Conservation (phyloP, 108 stramenopile genomes). For the Seminavis robusta region DNA sequence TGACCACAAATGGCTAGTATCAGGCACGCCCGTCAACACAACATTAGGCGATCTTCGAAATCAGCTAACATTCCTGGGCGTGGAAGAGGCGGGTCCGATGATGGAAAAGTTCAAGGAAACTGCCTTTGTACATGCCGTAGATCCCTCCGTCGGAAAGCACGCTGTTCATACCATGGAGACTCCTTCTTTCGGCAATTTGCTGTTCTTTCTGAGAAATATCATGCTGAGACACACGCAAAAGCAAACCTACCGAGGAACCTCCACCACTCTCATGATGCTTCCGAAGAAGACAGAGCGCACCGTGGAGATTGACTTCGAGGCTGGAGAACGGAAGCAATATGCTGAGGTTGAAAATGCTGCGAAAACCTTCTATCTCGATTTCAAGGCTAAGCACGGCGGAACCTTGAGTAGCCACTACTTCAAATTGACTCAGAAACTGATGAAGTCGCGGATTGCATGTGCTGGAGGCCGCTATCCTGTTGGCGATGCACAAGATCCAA, state of each 20-base stretch:
- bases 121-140: neutral
- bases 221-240: conserved; percentile 41
- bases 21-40: conserved; percentile 41
- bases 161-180: no score
- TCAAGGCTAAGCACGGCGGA: conserved; percentile 9
- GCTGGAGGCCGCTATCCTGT: conserved; percentile 34
- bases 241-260: conserved; percentile 29
- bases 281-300: conserved; percentile 8
- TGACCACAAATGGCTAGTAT: conserved; percentile 42
- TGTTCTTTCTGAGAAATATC: conserved; percentile 28
- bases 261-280: conserved; percentile 17
- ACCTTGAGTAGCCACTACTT: conserved; percentile 17
- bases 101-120: conserved; percentile 1
- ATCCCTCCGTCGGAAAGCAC: neutral
- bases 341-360: conserved; percentile 20
- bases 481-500: neutral
- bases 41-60: conserved; percentile 21
- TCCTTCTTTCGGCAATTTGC: conserved; percentile 15
- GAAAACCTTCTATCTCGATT: conserved; percentile 10
- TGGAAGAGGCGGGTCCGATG: conserved; percentile 20
- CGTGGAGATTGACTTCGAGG: conserved; percentile 12
- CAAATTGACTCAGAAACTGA: conserved; percentile 9
- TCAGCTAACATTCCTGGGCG: conserved; percentile 39
- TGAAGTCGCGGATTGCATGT: conserved; percentile 35
- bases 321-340: conserved; percentile 27